A percentile compares a stretch with the other conserved stretches of the same genome.
Evolutionary conservation across 768 basidiomycete species (phyloP).

Genomic region (Trametes villosa): DNA sequence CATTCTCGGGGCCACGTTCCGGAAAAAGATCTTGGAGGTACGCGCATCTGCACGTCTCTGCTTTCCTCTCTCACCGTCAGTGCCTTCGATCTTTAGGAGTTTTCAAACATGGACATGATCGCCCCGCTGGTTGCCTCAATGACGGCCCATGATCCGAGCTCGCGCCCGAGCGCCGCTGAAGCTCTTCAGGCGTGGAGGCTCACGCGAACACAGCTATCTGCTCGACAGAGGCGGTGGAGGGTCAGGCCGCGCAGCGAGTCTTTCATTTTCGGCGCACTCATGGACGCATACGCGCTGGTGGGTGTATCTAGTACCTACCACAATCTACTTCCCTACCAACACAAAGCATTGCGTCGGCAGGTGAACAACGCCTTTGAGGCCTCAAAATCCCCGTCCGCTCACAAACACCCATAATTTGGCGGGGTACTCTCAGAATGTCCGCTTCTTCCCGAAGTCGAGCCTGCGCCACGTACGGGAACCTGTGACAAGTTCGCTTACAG

Average conservation of each 20-base stretch:
- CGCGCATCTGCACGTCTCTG: neutral
- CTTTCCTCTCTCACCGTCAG: too few species aligned
- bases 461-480: too few species aligned
- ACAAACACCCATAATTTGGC: too few species aligned
- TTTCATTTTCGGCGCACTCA: neutral
- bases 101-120: neutral
- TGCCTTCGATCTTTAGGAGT: neutral
- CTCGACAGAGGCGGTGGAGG: neutral
- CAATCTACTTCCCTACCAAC: neutral
- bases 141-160: neutral
- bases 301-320: neutral
- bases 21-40: neutral
- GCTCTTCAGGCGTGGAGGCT: neutral
- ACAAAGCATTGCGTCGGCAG: neutral
- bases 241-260: slow-evolving; percentile 3
- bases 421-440: too few species aligned
- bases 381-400: too few species aligned
- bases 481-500: too few species aligned
- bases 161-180: neutral
- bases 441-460: too few species aligned
- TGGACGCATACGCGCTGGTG: neutral
- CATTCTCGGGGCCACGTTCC: neutral
- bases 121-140: neutral
- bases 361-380: neutral
- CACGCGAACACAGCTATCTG: neutral